Evolutionary conservation across 805 yeast species (phyloP).

Genomic region (Candida chauliodis): DNA sequence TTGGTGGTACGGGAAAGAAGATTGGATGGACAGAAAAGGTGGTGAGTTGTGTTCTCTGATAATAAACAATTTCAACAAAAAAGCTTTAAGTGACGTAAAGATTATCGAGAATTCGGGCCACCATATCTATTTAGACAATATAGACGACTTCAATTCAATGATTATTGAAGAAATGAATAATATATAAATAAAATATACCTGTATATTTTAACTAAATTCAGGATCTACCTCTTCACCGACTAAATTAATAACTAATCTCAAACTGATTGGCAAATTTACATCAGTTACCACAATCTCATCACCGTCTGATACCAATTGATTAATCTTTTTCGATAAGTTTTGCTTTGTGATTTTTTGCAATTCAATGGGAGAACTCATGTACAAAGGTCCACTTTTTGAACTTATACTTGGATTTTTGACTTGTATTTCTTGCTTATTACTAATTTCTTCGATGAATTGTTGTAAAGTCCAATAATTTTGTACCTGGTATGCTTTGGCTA

Average conservation of each 20-base stretch:
- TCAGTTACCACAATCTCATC: conserved; percentile 56
- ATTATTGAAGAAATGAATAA: conserved; percentile 50
- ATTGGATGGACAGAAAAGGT: conserved; percentile 57
- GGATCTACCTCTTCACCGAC: conserved; percentile 25
- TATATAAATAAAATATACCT: conserved; percentile 6
- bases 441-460: conserved; percentile 41
- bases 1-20: conserved; percentile 85
- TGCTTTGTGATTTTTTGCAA: conserved; percentile 44
- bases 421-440: conserved; percentile 26
- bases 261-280: conserved; percentile 45
- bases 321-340: conserved; percentile 36
- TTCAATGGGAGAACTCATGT: conserved; percentile 44
- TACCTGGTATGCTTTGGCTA: conserved; percentile 21
- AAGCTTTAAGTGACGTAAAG: conserved; percentile 24
- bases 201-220: conserved; percentile 9
- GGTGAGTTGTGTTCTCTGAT: conserved; percentile 39
- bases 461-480: conserved; percentile 34
- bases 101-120: conserved; percentile 64
- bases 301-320: conserved; percentile 34
- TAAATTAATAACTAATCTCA: conserved; percentile 22
- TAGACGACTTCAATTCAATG: conserved; percentile 47
- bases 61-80: conserved; percentile 20
- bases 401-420: conserved; percentile 46
- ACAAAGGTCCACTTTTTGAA: conserved; percentile 36
- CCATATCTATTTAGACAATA: conserved; percentile 74